These are phyloP conservation scores for Ceraceosorus guamensis DNA, from an alignment of 1,284 basidiomycete species.

Conservation along the genomic window DNA sequence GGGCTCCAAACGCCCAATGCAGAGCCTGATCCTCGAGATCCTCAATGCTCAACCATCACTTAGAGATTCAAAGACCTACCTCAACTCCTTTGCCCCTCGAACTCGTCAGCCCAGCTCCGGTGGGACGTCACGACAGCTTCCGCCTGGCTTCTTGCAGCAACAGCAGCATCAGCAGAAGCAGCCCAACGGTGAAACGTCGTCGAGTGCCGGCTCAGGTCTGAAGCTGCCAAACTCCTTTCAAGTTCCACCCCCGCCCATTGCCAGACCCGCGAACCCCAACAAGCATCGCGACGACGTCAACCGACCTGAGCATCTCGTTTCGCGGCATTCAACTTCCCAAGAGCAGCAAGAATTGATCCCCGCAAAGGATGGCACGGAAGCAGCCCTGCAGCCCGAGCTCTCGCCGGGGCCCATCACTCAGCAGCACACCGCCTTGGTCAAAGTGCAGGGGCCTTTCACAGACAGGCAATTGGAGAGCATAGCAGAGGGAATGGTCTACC, in stretches of 20 bases:
- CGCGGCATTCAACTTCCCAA: too few species aligned
- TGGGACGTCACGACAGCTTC: too few species aligned
- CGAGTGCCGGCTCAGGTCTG: background rate
- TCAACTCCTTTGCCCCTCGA: conserved; percentile 65
- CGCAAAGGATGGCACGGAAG: conserved; percentile 7
- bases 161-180: too few species aligned
- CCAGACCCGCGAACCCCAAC: background rate
- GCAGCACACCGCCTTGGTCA: conserved; percentile 83
- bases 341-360: background rate
- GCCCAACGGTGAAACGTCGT: background rate
- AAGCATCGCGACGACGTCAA: conserved; percentile 5
- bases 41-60: conserved; percentile 85
- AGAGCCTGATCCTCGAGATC: conserved; percentile 96
- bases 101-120: too few species aligned
- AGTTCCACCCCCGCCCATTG: too few species aligned
- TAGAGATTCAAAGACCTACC: conserved; percentile 80
- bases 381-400: background rate
- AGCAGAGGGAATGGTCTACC: conserved; percentile 82
- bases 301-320: conserved; percentile 5
- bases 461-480: conserved; percentile 90
- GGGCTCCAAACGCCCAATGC: conserved; percentile 35
- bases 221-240: background rate
- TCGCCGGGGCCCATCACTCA: conserved; percentile 42
- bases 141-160: too few species aligned
- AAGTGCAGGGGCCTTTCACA: conserved; percentile 94